Evolutionary conservation across 495 filamentous ascomycete species (phyloP), one percentile per base, ranked within the genome.

Genomic region (Trichocladium antarcticum): DNA sequence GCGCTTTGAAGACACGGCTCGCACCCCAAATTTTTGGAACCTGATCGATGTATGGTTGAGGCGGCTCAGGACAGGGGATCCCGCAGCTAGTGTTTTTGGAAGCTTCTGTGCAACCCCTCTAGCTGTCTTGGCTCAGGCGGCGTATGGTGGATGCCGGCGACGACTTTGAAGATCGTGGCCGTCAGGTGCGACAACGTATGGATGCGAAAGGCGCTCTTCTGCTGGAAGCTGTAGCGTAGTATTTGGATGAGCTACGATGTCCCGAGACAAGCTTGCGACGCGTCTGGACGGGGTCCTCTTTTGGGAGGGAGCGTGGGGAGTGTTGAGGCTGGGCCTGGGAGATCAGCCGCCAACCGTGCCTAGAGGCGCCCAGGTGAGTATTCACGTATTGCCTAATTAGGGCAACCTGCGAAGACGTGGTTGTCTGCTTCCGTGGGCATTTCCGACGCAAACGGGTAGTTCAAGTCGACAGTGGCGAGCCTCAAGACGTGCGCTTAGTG

Each of bases 31-130:
- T 56, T 57, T 65, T 58, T 44, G 57, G 63, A 52, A 57, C 57
- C 56, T 62, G 59, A 56, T 59, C 50, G 50, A 57, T 51, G 48
- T 37, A 54, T 57, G 53, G 49, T 51, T 37, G 47, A 41, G 46
- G 57, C 59, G 57, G 63, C 34, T 10, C 47, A 56, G 51, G 50
- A 20, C 49, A 57, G 50, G 55, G 56, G 50, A 44, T 61, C 53
- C 59, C 57, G 56, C 62, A 50, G 52, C 51, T 59, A 45, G 60
- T 65, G 57, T 65, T 66, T 66, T 64, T 61, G 63, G 63, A 61
- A 62, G 54, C 50, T 55, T 42, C 50, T 56, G 58, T 63, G 56
- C 63, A 57, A 65, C 60, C 50, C 57, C 59, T 51, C 56, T 32
- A 32, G 51, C 50, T 34, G 42, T 57, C 45, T 59, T 48, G 50